Conservation (phyloP, 257 asterid species). For the Verbascum thapsus region DNA sequence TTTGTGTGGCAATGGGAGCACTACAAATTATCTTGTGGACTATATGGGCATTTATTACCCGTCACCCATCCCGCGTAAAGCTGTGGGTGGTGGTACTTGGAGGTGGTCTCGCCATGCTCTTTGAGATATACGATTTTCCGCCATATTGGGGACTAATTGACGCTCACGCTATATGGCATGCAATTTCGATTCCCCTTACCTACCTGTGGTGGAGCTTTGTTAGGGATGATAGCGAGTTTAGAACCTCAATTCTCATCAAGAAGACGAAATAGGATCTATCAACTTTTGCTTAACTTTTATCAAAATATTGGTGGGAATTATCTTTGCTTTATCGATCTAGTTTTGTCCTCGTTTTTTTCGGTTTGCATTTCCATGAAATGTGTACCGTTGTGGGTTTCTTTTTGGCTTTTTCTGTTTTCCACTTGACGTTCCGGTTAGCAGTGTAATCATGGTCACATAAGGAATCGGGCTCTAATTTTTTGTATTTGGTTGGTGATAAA, state of each 20-base stretch:
- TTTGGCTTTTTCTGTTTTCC: too few species aligned
- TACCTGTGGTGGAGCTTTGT: constrained; percentile 84
- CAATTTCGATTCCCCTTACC: constrained; percentile 65
- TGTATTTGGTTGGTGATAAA: too few species aligned
- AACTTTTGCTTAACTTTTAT: not conserved
- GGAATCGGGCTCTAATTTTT: too few species aligned
- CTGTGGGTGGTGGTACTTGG: constrained; percentile 64
- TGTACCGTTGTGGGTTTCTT: too few species aligned
- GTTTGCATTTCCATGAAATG: too few species aligned
- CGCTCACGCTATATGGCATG: constrained; percentile 84
- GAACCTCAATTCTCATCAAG: constrained; percentile 60
- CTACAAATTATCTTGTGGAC: constrained; percentile 62
- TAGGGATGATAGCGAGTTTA: constrained; percentile 73
- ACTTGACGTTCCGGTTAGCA: too few species aligned
- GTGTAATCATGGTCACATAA: too few species aligned
- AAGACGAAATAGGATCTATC: constrained; percentile 44
- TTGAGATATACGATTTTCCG: constrained; percentile 70
- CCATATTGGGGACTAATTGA: constrained; percentile 69
- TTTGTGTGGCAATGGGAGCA: constrained; percentile 49
- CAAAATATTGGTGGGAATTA: not conserved
- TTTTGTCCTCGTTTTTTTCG: too few species aligned
- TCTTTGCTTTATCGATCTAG: not conserved
- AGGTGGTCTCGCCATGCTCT: constrained; percentile 52
- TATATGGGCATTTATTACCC: constrained; percentile 63
- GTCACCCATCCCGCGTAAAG: constrained; percentile 76